phyloP scores from a whole-genome alignment of 345 rosid genomes.

The Melaleuca alternifolia region DNA sequence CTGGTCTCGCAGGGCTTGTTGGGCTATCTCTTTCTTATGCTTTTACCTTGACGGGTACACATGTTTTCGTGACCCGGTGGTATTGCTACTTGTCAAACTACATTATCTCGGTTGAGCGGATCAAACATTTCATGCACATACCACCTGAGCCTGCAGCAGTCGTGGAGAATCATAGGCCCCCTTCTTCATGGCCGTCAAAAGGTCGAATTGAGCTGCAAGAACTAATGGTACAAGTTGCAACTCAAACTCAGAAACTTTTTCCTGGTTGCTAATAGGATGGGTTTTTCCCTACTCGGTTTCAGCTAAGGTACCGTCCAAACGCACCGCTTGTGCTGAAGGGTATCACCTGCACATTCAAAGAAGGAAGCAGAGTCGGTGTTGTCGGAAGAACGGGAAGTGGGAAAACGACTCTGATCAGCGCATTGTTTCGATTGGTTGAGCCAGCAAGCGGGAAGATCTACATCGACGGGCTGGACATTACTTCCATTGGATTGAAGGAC shows the following conservation, averaged over 20 bases:
- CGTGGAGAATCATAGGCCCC: constrained; percentile 49
- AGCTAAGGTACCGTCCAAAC: constrained; percentile 65
- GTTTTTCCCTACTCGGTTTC: not conserved
- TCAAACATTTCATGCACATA: constrained; percentile 62
- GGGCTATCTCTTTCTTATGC: constrained; percentile 80
- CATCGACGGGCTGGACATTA: constrained; percentile 68
- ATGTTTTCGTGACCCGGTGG: constrained; percentile 48
- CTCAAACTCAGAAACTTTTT: not conserved
- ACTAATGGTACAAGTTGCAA: constrained; percentile 29
- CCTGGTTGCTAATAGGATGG: not conserved
- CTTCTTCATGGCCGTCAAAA: constrained; percentile 53
- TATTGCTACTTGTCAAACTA: constrained; percentile 55
- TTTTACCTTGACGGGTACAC: constrained; percentile 40
- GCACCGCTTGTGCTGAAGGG: constrained; percentile 66
- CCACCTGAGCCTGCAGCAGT: constrained; percentile 53
- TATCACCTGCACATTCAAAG: constrained; percentile 59
- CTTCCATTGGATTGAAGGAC: constrained; percentile 72
- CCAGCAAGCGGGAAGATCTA: constrained; percentile 60
- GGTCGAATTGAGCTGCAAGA: constrained; percentile 65
- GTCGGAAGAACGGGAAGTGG: constrained; percentile 96
- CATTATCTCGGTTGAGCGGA: constrained; percentile 60
- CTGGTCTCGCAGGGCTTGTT: constrained; percentile 36
- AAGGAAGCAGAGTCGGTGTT: constrained; percentile 70
- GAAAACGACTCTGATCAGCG: constrained; percentile 78
- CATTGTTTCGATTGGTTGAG: constrained; percentile 81